Conservation (phyloP, 2,329 filamentous ascomycete genomes). For the Triangularia verruculosa region DNA sequence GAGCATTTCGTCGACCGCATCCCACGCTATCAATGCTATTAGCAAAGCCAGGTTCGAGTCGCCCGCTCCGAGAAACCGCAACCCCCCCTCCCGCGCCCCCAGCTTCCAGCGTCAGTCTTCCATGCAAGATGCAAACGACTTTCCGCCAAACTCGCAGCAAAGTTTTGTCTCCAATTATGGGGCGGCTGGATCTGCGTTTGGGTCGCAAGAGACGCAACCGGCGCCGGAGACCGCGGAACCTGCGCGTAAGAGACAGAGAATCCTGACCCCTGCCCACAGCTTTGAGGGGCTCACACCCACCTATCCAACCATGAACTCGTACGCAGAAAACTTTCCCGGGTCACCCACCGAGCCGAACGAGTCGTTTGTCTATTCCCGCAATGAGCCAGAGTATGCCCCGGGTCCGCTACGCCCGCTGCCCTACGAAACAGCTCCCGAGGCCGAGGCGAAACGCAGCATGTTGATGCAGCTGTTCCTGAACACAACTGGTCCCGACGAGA, state of each 20-base stretch:
- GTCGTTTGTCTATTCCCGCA: conserved; percentile 67
- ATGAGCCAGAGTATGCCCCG: conserved; percentile 45
- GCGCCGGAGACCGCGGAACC: conserved; percentile 63
- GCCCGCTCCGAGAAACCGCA: conserved; percentile 65
- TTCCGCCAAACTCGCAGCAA: conserved; percentile 77
- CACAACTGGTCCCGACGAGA: conserved; percentile 62
- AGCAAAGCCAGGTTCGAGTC: conserved; percentile 95
- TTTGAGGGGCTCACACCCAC: conserved; percentile 45
- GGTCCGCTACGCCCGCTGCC: conserved; percentile 64
- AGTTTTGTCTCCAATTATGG: conserved; percentile 75
- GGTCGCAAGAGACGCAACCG: conserved; percentile 51
- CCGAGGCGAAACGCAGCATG: conserved; percentile 76
- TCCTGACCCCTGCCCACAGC: conserved; percentile 55
- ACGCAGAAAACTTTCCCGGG: conserved; percentile 55
- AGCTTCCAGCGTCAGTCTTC: conserved; percentile 71
- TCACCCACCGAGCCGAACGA: conserved; percentile 79
- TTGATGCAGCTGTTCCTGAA: conserved; percentile 83
- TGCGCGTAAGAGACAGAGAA: conserved; percentile 72
- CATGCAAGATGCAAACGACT: conserved; percentile 66
- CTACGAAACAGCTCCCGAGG: conserved; percentile 58
- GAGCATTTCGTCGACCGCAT: conserved; percentile 91
- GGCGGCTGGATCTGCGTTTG: conserved; percentile 70
- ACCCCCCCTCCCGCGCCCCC: conserved; percentile 61
- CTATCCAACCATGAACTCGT: conserved; percentile 46
- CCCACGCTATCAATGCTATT: conserved; percentile 90